Evolutionary conservation across 352 stramenopile species (phyloP).

Genomic region (Achlya hypogyna): DNA sequence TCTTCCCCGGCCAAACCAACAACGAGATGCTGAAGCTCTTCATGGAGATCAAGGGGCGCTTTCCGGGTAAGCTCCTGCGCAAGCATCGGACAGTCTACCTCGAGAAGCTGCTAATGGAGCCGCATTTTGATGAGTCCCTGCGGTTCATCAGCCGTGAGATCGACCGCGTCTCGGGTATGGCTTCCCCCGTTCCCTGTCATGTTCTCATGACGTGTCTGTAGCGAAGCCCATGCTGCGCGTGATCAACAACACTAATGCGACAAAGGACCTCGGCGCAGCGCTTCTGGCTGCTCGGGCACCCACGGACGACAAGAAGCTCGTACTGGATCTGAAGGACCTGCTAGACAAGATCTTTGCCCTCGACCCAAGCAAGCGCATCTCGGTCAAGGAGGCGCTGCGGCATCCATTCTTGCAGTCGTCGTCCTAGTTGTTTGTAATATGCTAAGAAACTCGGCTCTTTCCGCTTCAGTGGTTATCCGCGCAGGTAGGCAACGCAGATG

Average conservation of each 20-base stretch:
- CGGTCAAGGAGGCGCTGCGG: slow-evolving; percentile 57
- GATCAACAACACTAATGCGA: slow-evolving; percentile 55
- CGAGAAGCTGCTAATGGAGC: slow-evolving; percentile 77
- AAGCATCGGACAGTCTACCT: slow-evolving; percentile 68
- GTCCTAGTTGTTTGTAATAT: not conserved
- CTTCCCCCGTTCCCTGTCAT: not conserved
- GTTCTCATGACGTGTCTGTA: slow-evolving; percentile 15
- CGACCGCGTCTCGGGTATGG: slow-evolving; percentile 66
- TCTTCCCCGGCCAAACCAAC: slow-evolving; percentile 96
- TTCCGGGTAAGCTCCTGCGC: slow-evolving; percentile 80
- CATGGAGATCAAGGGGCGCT: slow-evolving; percentile 92
- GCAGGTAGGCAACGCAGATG: slow-evolving; percentile 50
- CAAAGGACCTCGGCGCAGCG: slow-evolving; percentile 40
- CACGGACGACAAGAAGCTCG: slow-evolving; percentile 53
- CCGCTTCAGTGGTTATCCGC: too few relatives aligned
- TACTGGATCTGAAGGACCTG: slow-evolving; percentile 57
- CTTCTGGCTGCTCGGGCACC: slow-evolving; percentile 51
- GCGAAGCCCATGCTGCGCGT: slow-evolving; percentile 66
- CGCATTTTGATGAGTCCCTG: slow-evolving; percentile 79
- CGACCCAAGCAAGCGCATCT: slow-evolving; percentile 72
- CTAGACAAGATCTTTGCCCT: slow-evolving; percentile 78
- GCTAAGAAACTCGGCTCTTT: not conserved
- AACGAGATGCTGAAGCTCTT: slow-evolving; percentile 97
- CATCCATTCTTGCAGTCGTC: slow-evolving; percentile 65
- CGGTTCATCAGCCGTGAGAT: slow-evolving; percentile 78